A percentile compares a stretch with the other conserved stretches of the same genome.
These are phyloP conservation scores for Neurospora tetrasperma DNA, from an alignment of 495 filamentous ascomycete species.

Conservation along the genomic window DNA sequence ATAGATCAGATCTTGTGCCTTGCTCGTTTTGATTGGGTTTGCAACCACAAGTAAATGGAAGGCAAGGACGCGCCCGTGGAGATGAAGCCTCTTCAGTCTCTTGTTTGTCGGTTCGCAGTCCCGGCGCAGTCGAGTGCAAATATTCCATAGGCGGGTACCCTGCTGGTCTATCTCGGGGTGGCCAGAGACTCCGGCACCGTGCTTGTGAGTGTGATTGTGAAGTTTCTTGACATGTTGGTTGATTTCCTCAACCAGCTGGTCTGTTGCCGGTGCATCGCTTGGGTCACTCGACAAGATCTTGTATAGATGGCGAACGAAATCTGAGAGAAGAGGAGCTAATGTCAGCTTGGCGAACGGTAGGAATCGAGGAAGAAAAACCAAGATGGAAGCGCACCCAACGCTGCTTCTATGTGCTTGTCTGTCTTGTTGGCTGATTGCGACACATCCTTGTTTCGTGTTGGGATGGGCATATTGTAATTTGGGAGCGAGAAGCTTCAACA, in stretches of 20 bases:
- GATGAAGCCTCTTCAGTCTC: conserved; percentile 17
- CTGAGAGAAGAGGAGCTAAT: background rate
- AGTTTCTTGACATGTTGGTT: conserved; percentile 25
- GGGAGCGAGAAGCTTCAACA: background rate
- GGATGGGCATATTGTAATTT: background rate
- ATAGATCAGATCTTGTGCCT: conserved; percentile 35
- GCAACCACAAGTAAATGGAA: conserved; percentile 60
- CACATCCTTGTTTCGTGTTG: background rate
- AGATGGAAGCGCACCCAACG: background rate
- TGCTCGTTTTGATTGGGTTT: conserved; percentile 18
- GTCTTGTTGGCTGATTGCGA: background rate
- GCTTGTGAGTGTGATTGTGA: conserved; percentile 11
- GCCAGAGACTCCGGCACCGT: conserved; percentile 6
- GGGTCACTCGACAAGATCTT: conserved; percentile 13
- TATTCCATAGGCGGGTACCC: conserved; percentile 58
- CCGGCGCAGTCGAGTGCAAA: conserved; percentile 43
- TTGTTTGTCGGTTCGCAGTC: conserved; percentile 6
- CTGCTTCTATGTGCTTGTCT: conserved; percentile 14
- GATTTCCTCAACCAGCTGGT: conserved; percentile 27
- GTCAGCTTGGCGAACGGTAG: background rate
- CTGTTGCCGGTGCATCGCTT: conserved; percentile 10
- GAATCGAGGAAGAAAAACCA: background rate
- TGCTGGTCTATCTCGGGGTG: conserved; percentile 38
- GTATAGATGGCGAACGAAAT: conserved; percentile 12
- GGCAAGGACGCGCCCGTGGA: conserved; percentile 50